Percentiles rank a stretch among this genome's conserved stretches.
phyloP scores from a whole-genome alignment of 2,329 filamentous ascomycete species.

The Chaetomium sp. region DNA sequence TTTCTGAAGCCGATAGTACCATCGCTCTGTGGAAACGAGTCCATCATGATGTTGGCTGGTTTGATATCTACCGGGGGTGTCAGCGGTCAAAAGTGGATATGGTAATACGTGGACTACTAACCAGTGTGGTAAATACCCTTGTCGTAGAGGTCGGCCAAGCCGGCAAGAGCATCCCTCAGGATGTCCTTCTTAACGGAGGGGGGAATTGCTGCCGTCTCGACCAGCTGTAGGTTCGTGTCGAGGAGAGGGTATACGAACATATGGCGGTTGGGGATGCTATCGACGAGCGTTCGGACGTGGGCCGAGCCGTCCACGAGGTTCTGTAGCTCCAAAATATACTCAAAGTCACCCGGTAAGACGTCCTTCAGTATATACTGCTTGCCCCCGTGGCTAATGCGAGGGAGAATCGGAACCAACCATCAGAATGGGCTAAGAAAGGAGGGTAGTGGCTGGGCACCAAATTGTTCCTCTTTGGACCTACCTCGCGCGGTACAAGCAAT shows the following conservation, averaged over 20 bases:
- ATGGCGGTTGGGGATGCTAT: slow-evolving; percentile 16
- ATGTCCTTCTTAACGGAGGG: slow-evolving; percentile 15
- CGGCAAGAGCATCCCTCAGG: slow-evolving; percentile 18
- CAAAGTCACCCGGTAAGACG: slow-evolving; percentile 18
- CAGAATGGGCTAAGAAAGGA: neutral
- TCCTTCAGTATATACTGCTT: slow-evolving; percentile 24
- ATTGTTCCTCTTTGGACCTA: neutral
- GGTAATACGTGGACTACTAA: neutral
- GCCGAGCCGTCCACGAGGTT: slow-evolving; percentile 15
- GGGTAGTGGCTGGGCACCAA: neutral
- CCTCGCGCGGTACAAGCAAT: slow-evolving; percentile 19
- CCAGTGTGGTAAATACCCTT: slow-evolving; percentile 20
- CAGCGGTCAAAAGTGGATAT: neutral
- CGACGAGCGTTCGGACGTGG: slow-evolving; percentile 21
- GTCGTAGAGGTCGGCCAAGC: slow-evolving; percentile 20
- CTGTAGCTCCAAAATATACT: slow-evolving; percentile 15
- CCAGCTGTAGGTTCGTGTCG: slow-evolving; percentile 11
- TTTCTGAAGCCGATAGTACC: slow-evolving; percentile 7
- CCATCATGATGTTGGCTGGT: slow-evolving; percentile 18
- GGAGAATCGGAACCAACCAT: slow-evolving; percentile 3
- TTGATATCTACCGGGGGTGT: slow-evolving; percentile 16
- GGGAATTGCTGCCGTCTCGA: slow-evolving; percentile 8
- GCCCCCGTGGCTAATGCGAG: slow-evolving; percentile 7
- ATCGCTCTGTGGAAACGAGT: slow-evolving; percentile 9
- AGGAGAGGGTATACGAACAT: slow-evolving; percentile 21